Percentiles rank a stretch among this genome's conserved stretches.
phyloP scores from a whole-genome alignment of 1,139 yeast species.

The Taphrina confusa region DNA sequence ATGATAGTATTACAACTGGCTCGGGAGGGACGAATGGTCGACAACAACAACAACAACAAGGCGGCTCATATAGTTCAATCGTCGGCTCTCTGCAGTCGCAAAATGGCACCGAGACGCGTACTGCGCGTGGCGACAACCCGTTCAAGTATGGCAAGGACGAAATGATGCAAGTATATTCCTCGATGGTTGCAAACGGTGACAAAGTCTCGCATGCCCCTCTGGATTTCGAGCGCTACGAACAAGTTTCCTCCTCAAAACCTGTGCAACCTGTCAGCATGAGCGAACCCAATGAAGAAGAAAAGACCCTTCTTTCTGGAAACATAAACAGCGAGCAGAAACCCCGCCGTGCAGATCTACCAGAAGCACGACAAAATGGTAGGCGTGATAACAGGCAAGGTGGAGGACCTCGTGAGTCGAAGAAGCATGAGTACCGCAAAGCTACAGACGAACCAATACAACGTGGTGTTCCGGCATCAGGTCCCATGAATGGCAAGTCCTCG shows the following conservation, averaged over 20 bases:
- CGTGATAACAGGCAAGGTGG: conserved; percentile 13
- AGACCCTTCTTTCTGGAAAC: conserved; percentile 24
- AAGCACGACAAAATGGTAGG: conserved; percentile 22
- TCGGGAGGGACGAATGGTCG: background rate
- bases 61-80: conserved; percentile 34
- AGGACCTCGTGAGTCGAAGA: conserved; percentile 5
- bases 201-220: conserved; percentile 21
- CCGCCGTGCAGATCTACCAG: conserved; percentile 17
- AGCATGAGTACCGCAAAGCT: conserved; percentile 12
- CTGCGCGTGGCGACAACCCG: conserved; percentile 28
- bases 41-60: conserved; percentile 15
- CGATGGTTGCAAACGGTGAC: conserved; percentile 13
- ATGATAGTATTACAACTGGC: conserved; percentile 1
- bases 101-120: conserved; percentile 10
- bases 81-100: conserved; percentile 18
- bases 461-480: background rate
- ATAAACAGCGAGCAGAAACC: conserved; percentile 33
- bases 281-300: conserved; percentile 13
- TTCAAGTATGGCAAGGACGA: conserved; percentile 32
- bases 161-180: conserved; percentile 31
- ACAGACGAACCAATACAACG: conserved; percentile 1
- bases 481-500: background rate
- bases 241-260: conserved; percentile 12
- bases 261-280: conserved; percentile 26
- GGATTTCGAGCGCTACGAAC: conserved; percentile 25